Base-by-base conservation (phyloP, 805 yeast species). In the Naumovozyma baii region DNA sequence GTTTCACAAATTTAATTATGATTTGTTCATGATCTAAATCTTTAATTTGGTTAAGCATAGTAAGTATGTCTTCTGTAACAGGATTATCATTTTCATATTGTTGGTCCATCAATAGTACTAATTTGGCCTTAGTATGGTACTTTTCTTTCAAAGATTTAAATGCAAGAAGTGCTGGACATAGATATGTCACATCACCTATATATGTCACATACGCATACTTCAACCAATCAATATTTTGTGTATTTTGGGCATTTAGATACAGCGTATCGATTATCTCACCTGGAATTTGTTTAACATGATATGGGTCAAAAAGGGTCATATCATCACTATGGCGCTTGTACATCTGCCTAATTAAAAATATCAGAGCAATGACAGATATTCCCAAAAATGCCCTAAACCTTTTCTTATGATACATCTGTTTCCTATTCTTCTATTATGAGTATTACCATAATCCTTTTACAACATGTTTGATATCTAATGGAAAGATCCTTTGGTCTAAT, bases 191-290 rank as follows among this genome's bases (percentile, higher is more conserved):
- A 22, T 68, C 62, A 0, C 81, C 74, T 7, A 78, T 80, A 53
- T 76, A 76, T 39, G 72, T 72, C 1, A 75, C 72, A 51, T 77
- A 77, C 0, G 80, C 81, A 30, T 53, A 61, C 34, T 59, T 59
- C 2, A 52, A 35, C 73, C 73, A 69, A 31, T 63, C 52, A 2
- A 66, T 52, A 0, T 31, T 28, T 2, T 46, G 45, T 3, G 39
- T 19, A 3, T 40, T 28, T 5, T 25, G 31, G 5, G 7, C 18
- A 4, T 22, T 37, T 15, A 10, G 28, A 31, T 40, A 38, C 16
- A 47, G 17, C 9, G 30, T 15, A 18, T 42, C 40, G 18, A 48
- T 42, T 4, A 48, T 39, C 10, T 37, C 31, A 5, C 17, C 34
- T 5, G 51, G 49, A 7, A 48, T 48, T 37, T 48, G 49, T 31